phyloP scores from a whole-genome alignment of 768 basidiomycete species.

The Mycena rosella region DNA sequence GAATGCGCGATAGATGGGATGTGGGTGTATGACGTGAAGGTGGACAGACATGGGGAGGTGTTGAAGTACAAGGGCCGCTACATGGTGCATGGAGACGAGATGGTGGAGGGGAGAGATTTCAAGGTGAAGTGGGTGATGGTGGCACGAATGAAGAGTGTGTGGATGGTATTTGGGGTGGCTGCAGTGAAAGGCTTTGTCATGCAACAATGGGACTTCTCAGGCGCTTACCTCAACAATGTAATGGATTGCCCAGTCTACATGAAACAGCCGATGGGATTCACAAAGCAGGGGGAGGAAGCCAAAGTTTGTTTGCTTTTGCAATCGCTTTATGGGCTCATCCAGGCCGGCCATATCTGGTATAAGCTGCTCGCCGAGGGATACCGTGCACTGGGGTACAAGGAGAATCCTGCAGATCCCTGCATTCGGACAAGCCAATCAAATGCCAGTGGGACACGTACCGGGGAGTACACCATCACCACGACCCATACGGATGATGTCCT shows the following conservation, averaged over 20 bases:
- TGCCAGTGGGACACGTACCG: too few species aligned
- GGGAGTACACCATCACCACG: too few species aligned
- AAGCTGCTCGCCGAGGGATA: too few species aligned
- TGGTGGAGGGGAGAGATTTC: slow-evolving; percentile 4
- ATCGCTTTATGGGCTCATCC: slow-evolving; percentile 1
- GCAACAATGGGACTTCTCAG: slow-evolving; percentile 6
- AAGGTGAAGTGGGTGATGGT: slow-evolving; percentile 17
- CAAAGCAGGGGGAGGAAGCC: slow-evolving; percentile 19
- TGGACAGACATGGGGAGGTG: neutral
- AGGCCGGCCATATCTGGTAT: slow-evolving; percentile 12
- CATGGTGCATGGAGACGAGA: neutral
- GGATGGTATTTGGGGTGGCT: slow-evolving; percentile 3
- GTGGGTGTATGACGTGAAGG: neutral
- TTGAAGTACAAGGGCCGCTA: neutral
- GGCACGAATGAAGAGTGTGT: slow-evolving; percentile 1
- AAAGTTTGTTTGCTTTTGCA: slow-evolving; percentile 11
- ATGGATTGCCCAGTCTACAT: slow-evolving; percentile 14
- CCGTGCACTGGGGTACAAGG: too few species aligned
- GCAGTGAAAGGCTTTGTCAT: neutral
- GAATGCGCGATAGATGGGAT: too few species aligned
- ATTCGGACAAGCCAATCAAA: too few species aligned
- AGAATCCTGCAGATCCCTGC: too few species aligned
- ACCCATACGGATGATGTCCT: slow-evolving; percentile 2
- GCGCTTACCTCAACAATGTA: too few species aligned
- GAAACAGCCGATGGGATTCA: slow-evolving; percentile 13